A percentile compares a stretch with the other conserved stretches of the same genome.
Conservation (phyloP, 106 monocot genomes). For the Posidonia australis region DNA sequence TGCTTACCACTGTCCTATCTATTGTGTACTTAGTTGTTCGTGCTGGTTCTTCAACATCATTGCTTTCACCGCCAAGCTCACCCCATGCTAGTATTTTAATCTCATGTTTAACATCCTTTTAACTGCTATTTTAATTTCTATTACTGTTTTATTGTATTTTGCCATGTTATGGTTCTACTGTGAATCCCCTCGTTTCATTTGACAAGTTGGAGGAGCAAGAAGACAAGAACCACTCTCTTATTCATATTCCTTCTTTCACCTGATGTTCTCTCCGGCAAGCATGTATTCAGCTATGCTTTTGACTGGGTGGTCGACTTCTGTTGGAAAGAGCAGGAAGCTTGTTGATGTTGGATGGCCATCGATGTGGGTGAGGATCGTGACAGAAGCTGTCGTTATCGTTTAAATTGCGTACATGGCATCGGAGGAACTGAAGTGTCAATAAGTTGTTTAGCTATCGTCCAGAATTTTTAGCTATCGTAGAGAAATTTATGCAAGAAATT, state of each 20-base stretch:
- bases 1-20: conserved; percentile 87
- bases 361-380: conserved; percentile 90
- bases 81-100: conserved; percentile 46
- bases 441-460: no score
- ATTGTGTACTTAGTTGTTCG: conserved; percentile 98
- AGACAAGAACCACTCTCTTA: conserved; percentile 58
- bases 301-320: conserved; percentile 91
- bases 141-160: neutral
- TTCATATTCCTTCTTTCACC: conserved; percentile 97
- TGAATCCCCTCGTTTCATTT: conserved; percentile 81
- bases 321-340: conserved; percentile 89
- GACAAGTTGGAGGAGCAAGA: conserved; percentile 62
- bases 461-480: no score
- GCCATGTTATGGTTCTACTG: conserved; percentile 27
- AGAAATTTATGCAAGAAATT: no score
- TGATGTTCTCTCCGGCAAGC: conserved; percentile 97
- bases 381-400: no score
- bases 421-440: no score
- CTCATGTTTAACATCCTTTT: neutral
- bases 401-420: no score
- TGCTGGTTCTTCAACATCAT: conserved; percentile 87
- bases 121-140: neutral
- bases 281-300: conserved; percentile 99
- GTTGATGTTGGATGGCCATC: conserved; percentile 99
- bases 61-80: conserved; percentile 73